These are phyloP conservation scores for Amaranthus hypochondriacus DNA, from an alignment of 148 eudicot species.

Conservation along the genomic window DNA sequence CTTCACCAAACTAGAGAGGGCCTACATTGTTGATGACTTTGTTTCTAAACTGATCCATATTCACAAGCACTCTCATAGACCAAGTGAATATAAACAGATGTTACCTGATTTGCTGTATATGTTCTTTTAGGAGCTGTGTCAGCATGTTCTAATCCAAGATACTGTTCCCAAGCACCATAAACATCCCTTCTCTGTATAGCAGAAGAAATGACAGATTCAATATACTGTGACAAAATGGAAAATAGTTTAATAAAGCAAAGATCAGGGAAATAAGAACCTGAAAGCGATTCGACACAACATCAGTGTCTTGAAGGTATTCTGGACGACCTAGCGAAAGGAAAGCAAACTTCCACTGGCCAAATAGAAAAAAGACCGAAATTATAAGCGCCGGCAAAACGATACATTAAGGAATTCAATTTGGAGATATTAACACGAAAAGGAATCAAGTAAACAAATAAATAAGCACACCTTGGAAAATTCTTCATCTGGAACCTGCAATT, in stretches of 20 bases:
- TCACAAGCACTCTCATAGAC: neutral
- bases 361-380: slow-evolving; percentile 5
- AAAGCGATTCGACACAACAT: slow-evolving; percentile 53
- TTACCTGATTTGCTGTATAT: slow-evolving; percentile 62
- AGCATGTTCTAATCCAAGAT: slow-evolving; percentile 87
- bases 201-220: neutral
- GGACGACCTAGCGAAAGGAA: slow-evolving; percentile 66
- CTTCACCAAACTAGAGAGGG: neutral
- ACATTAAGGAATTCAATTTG: neutral
- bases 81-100: slow-evolving; percentile 11
- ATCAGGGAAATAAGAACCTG: slow-evolving; percentile 31
- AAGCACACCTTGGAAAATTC: slow-evolving; percentile 70
- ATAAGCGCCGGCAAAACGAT: neutral
- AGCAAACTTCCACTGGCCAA: slow-evolving; percentile 72
- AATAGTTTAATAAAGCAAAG: neutral
- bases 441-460: neutral
- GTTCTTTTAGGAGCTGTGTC: slow-evolving; percentile 80
- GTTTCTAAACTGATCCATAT: neutral
- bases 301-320: slow-evolving; percentile 66
- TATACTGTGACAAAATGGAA: neutral
- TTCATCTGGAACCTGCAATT: slow-evolving; percentile 79
- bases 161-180: slow-evolving; percentile 97
- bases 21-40: neutral
- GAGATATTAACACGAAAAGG: neutral
- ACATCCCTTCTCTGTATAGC: slow-evolving; percentile 69